Evolutionary conservation across 1,139 yeast species (phyloP), one percentile per base, ranked within the genome.

Genomic region (Hansenula sp.): DNA sequence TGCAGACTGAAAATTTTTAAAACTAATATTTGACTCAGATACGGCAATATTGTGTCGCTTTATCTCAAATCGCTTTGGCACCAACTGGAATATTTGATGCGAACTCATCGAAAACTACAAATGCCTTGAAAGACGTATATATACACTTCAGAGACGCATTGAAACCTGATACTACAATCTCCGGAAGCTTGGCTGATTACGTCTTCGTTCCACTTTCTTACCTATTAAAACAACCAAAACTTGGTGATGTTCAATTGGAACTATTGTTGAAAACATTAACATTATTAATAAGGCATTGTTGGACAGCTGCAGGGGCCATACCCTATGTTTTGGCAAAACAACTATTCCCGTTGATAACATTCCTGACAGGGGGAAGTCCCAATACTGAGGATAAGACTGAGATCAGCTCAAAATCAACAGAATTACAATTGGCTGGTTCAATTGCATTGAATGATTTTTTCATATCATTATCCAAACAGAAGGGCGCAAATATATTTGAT

Each of bases 121-220:
- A 59, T 7, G 61, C 71, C 1, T 51, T 76, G 28, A 57, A 55
- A 36, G 60, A 56, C 3, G 50, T 72, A 9, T 62, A 66, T 34
- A 33, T 35, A 0, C 47, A 51, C 17, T 50, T 72, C 25, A 42
- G 44, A 5, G 38, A 48, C 12, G 39, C 50, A 10, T 42, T 50
- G 0, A 18, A 37, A 3, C 41, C 47, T 6, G 45, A 47, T 13
- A 51, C 49, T 2, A 31, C 41, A 0, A 41, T 69, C 4, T 65
- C 78, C 0, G 53, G 67, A 0, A 67, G 66, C 30, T 58, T 81
- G 18, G 86, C 84, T 0, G 87, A 82, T 51, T 81, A 81, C 49
- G 68, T 82, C 2, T 81, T 80, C 58, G 74, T 79, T 25, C 89
- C 90, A 0, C 52, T 83, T 2, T 71, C 80, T 1, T 71, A 72